phyloP scores from a whole-genome alignment of 306 rosid species.

The Citrullus mucosospermus region DNA sequence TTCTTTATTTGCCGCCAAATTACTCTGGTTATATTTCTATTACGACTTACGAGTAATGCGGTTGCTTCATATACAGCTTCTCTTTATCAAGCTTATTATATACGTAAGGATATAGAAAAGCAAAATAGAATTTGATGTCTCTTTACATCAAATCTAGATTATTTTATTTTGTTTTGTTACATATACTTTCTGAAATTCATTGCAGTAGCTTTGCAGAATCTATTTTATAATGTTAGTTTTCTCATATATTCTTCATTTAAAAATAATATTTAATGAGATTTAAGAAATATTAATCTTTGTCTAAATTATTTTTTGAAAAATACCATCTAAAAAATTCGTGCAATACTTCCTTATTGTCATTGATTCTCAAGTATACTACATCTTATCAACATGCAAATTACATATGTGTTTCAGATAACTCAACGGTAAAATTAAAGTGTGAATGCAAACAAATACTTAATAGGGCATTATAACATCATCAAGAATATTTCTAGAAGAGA shows the following conservation, averaged over 20 bases:
- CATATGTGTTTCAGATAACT: not conserved
- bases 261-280: not conserved
- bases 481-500: constrained; percentile 5
- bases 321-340: not conserved
- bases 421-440: not conserved
- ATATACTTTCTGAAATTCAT: not conserved
- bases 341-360: not conserved
- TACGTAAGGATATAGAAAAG: not conserved
- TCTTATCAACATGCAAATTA: not conserved
- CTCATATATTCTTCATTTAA: not conserved
- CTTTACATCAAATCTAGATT: not conserved
- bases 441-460: not conserved
- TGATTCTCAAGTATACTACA: not conserved
- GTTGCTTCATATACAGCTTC: not conserved
- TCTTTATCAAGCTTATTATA: not conserved
- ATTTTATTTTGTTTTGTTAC: not conserved
- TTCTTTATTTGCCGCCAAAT: not conserved
- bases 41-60: not conserved
- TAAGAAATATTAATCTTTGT: not conserved
- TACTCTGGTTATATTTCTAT: not conserved
- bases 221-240: not conserved
- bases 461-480: not conserved
- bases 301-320: not conserved
- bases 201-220: not conserved
- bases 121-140: constrained; percentile 3